Evolutionary conservation across 176 grass and related monocot genomes (phyloP), one percentile per base, ranked within the genome.

Genomic region (Echinochloa phyllopogon): DNA sequence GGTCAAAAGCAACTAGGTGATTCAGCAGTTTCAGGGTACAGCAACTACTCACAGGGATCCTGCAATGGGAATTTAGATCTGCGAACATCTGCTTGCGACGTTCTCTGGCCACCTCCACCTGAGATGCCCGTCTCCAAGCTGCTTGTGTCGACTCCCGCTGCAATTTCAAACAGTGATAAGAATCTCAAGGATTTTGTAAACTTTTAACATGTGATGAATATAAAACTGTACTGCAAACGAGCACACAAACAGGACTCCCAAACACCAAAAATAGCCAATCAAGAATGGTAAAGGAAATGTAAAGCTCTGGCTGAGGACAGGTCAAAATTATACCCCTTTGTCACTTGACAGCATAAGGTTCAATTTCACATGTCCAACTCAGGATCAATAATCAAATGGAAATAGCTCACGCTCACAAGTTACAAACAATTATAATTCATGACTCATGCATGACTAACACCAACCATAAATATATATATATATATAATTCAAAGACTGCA

Each of bases 61-160:
- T 90, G 91, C 91, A 93, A 71, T 98, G 91, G 6, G 82, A 69
- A 55, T 92, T 89, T 6, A 92, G 83, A 50, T 96, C 91, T 40
- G 65, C 29, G 37, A 89, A 87, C 96, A 99, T 92, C 87, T 96
- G 89, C 77, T 24, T 80, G 38, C 82, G 65, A 24, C 75, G 86
- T 51, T 62, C 86, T 57, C 70, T 92, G n/a, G 89, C 91, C 39
- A 87, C 43, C 58, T 89, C 96, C 48, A 89, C 84, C 48, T 71
- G 51, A 49, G 78, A 80, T 6, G 93, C 83, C 56, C 67, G 86
- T 51, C 48, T 43, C 76, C 91, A 92, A 29, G 83, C 83, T 70
- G 73, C 79, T 86, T 91, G 80, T 3, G 73, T 76, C 39, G 80
- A 27, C 40, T 85, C 91, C 74, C 76, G 47, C 83, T 88, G 76